Base-by-base conservation (phyloP, 352 stramenopile genomes). In the Phytophthora litchii region DNA sequence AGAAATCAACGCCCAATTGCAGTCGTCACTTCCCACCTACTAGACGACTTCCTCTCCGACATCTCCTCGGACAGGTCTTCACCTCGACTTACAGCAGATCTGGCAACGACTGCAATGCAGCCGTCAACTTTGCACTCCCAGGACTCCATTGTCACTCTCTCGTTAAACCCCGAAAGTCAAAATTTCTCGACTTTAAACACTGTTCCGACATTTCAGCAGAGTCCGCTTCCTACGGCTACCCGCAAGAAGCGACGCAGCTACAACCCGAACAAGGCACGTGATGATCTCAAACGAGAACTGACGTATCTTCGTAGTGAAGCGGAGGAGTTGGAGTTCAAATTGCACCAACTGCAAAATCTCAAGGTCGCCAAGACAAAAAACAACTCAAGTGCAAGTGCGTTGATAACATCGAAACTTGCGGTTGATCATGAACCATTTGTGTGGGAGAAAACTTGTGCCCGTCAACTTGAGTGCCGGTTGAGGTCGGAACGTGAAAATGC, bases 261-360 rank as follows among this genome's bases (percentile, higher is more conserved):
- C 38, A 71, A 74, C 46, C 61, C 66, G 5, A 74, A 71, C 50
- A 71, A 70, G 21, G 66, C 66, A 25, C 54, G 66, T 0, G 55
- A 71, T 3, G 61, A 68, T 3, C 60, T 67, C 29, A 59, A 58
- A 25, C 48, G 32, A 9, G 66, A 71, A 50, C 41, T 71, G 16
- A 38, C 46, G n/a, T 54, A 60, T 23, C 50, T 74, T 3, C 66
- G 66, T 6, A 31, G 17, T 27, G 46, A 71, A 23, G 54, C 52
- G 27, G 14, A 45, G 20, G 60, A 57, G 10, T 36, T 74, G 21
- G 47, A 71, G 45, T 17, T 49, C 5, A 63, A 70, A 32, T 14
- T 70, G 25, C 45, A 54, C 3, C 42, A 66, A 35, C 34, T 73
- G 10, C 32, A 58, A 19, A 27, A 35, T 21, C 23, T 73, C 14